Evolutionary conservation across 176 grass and related monocot species (phyloP), one percentile per base, ranked within the genome.

Genomic region (Cenchrus americanus): DNA sequence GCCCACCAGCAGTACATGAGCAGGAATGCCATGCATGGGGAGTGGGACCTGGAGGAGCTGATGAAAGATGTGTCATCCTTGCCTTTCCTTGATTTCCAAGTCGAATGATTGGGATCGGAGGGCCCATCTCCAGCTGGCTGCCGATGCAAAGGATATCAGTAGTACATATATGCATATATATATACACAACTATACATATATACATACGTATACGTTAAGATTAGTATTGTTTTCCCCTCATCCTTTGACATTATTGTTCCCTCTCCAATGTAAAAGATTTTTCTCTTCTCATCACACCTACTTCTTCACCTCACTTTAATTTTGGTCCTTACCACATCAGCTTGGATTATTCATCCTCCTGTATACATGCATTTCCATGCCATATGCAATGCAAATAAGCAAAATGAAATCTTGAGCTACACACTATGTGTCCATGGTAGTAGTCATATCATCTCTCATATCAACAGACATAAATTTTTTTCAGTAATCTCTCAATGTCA

Each of bases 21-120:
- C 85, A 84, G 74, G 84, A 91, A 86, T 73, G 92, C 50, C 79
- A 88, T 90, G 89, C 48, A 69, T 15, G 93, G 87, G 60, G 93
- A 89, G 79, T 98, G 96, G 96, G 96, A 95, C 87, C 91, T 95
- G 87, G 96, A 95, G 76, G 91, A 98, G 66, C 82, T 98, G 87
- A 98, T 98, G 96, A 98, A 83, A 80, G 96, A 98, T 80, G 92
- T 93, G 71, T 95, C 96, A 73, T 94, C 82, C 63, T 83, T 95
- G 42, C 96, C 96, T 92, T 98, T 95, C 89, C 93, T 98, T 95
- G 96, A 95, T 92, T 98, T 98, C 77, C 93, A 95, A 92, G 93
- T 91, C 85, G 96, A 98, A 87, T 98, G 91, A 95, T 92, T 78
- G 61, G 75, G 40, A 42, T 78, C 54, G 75, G 40, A 42, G 44